phyloP scores from a whole-genome alignment of 345 rosid species.

The Crucihimalaya himalaica region DNA sequence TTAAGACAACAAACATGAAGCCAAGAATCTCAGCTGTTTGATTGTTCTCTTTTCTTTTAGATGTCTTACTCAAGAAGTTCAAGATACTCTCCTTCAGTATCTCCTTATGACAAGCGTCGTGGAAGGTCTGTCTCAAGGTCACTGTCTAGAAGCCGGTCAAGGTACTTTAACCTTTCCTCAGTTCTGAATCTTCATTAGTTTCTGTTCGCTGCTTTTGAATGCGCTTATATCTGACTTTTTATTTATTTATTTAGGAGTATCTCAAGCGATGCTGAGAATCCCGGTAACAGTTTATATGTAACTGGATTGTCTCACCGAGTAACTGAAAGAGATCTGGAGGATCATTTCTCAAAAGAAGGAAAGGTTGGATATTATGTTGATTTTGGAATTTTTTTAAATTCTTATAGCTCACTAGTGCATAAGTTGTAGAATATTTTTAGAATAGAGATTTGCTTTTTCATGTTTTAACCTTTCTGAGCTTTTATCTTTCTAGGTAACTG shows the following conservation, averaged over 20 bases:
- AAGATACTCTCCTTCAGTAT: constrained; percentile 62
- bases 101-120: constrained; percentile 46
- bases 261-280: constrained; percentile 71
- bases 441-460: background rate
- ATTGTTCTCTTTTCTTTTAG: constrained; percentile 33
- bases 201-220: background rate
- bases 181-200: background rate
- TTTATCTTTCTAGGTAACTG: constrained; percentile 57
- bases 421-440: background rate
- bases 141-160: constrained; percentile 57
- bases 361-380: constrained; percentile 45
- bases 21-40: background rate
- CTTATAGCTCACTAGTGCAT: background rate
- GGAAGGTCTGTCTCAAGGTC: constrained; percentile 62
- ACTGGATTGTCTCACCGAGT: constrained; percentile 83
- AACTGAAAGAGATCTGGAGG: constrained; percentile 75
- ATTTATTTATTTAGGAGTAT: constrained; percentile 42
- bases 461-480: constrained; percentile 3
- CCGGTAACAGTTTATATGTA: constrained; percentile 92
- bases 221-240: background rate
- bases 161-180: constrained; percentile 43
- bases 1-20: background rate
- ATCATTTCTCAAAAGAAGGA: constrained; percentile 74
- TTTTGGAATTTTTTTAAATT: background rate
- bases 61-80: constrained; percentile 83